These are phyloP conservation scores for Globisporangium parvum DNA, from an alignment of 352 stramenopile species.

Conservation along the genomic window DNA sequence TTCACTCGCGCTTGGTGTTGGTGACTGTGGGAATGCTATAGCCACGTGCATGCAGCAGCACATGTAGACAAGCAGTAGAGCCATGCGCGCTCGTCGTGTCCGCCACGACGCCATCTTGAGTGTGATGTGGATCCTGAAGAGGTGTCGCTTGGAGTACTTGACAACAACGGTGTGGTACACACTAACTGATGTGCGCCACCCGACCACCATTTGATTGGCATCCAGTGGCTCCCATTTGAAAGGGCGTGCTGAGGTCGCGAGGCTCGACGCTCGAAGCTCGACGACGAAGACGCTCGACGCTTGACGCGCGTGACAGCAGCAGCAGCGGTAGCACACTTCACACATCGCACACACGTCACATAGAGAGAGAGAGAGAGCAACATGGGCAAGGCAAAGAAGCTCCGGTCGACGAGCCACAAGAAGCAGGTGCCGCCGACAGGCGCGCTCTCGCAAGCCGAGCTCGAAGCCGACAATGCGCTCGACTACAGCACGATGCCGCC, in stretches of 20 bases:
- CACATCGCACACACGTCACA: neutral
- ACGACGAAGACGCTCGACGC: neutral
- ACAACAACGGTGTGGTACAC: too few relatives aligned
- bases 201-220: conserved; percentile 1
- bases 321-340: neutral
- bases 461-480: conserved; percentile 33
- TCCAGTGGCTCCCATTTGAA: neutral
- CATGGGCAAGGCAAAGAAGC: conserved; percentile 88
- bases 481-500: conserved; percentile 39
- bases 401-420: conserved; percentile 80
- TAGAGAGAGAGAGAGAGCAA: conserved; percentile 4
- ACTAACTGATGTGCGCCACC: too few relatives aligned
- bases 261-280: neutral
- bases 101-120: too few relatives aligned
- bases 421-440: conserved; percentile 62
- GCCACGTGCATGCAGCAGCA: too few relatives aligned
- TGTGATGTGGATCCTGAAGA: too few relatives aligned
- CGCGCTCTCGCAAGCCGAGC: conserved; percentile 44
- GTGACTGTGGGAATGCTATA: too few relatives aligned
- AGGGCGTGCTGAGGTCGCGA: neutral
- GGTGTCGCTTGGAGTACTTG: too few relatives aligned
- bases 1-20: too few relatives aligned
- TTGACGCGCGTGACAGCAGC: neutral
- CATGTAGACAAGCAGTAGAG: too few relatives aligned
- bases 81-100: too few relatives aligned